These are phyloP conservation scores for Acrocalymma vagum DNA, from an alignment of 2,329 filamentous ascomycete genomes.

Conservation along the genomic window DNA sequence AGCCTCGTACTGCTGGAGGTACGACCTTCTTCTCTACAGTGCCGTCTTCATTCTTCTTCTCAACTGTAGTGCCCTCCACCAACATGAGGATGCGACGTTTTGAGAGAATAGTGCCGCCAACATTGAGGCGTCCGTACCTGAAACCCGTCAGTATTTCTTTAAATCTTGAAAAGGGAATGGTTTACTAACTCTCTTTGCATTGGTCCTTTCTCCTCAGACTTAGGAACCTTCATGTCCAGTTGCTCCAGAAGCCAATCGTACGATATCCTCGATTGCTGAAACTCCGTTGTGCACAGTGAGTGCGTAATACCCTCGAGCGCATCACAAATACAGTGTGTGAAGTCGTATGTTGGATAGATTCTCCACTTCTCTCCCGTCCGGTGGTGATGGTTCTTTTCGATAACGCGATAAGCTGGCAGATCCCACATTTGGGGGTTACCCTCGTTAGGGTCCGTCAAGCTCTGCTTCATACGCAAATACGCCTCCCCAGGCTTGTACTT, in stretches of 20 bases:
- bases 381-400: constrained; percentile 76
- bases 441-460: constrained; percentile 66
- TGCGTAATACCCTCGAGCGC: constrained; percentile 93
- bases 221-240: constrained; percentile 79
- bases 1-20: constrained; percentile 74
- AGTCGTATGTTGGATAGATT: constrained; percentile 96
- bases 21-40: constrained; percentile 48
- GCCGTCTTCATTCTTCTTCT: constrained; percentile 54
- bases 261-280: constrained; percentile 81
- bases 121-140: constrained; percentile 73
- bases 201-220: constrained; percentile 62
- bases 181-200: constrained; percentile 83
- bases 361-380: constrained; percentile 85
- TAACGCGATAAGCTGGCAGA: constrained; percentile 86
- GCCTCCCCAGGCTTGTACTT: constrained; percentile 87
- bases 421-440: constrained; percentile 98
- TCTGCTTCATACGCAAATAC: constrained; percentile 93
- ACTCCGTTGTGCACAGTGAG: constrained; percentile 92
- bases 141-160: constrained; percentile 16
- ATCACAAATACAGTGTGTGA: constrained; percentile 89
- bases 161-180: constrained; percentile 39
- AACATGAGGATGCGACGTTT: constrained; percentile 86
- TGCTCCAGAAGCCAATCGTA: constrained; percentile 91
- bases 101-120: constrained; percentile 84
- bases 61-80: constrained; percentile 68